Base-by-base conservation (phyloP, 2,329 filamentous ascomycete genomes). In the Cercospora sojina region DNA sequence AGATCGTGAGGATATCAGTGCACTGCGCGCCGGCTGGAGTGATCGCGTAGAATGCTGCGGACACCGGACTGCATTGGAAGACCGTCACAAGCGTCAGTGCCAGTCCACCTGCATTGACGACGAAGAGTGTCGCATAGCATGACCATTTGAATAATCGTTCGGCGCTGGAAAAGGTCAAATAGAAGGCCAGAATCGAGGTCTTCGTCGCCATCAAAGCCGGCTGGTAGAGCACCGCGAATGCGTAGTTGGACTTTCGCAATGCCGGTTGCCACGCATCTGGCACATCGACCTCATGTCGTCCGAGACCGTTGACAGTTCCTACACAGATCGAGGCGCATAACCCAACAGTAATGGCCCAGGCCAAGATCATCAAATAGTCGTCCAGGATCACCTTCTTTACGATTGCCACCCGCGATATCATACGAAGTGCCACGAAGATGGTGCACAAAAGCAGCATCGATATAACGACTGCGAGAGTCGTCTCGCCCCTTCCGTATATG, bases 131-230 rank as follows among this genome's bases (percentile, higher is more conserved):
- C 4, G 85, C 83, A 82, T 93, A 93, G n/a, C 92, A 95, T n/a
- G 89, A 88, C 79, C 90, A 87, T 66, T 90, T 88, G 70, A 97
- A 89, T 59, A 93, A 83, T 69, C 87, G 87, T 71, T 96, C 88
- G 66, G 92, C 91, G 73, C 89, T 90, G 27, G 92, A 91, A 57
- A 97, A 84, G 47, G 90, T 89, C 59, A 97, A 84, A 79, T 96
- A 97, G 79, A 97, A 97, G 62, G 95, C 85, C 65, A 97, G 84
- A 73, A 97, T 91, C n/a, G 92, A 96, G 0, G 91, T 93, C 80
- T 97, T 97, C 59, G 92, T 92, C 2, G 90, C 88, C 91, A 96
- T 96, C 64, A 97, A 83, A 3, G 91, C 90, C 12, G 93, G 93
- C 75, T 97, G 96, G 77, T 89, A 88, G 59, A 89, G 79, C 27